Base-by-base conservation (phyloP, 108 stramenopile species). In the Schizochytrium sp. region DNA sequence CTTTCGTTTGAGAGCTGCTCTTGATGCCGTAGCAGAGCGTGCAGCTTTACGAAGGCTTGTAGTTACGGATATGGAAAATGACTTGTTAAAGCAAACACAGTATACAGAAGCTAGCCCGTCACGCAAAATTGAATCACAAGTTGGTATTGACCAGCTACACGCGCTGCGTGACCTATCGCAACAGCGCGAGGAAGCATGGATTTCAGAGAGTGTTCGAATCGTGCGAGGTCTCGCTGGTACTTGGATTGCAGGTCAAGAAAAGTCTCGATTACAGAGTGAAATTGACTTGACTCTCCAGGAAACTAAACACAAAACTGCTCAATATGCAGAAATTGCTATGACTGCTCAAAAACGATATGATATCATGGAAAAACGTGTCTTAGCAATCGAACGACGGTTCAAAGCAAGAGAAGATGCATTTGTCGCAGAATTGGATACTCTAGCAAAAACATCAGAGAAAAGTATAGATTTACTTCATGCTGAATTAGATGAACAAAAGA, bases 181-280 rank as follows among this genome's bases (percentile, higher is more conserved):
- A 28, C 76, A 83, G 76, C 76, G 76, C 47, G 76, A 83, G 55
- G 76, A 49, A 17, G 76, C 76, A 7, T 83, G 76, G 76, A 40
- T 83, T 13, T 28, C 10, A 13, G 76, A 83, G 55, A 55, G 38
- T 55, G 3, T 55, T n/a, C 50, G 53, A 7, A 83, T 83, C 3
- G 50, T 83, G 49, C 76, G 53, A 2, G 76, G 53, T 5, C 50
- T 55, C 28, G 76, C 50, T 10, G 76, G 53, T 10, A 50, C n/a
- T 38, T 83, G 76, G 76, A 83, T 83, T 28, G 76, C 76, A 10
- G 76, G 55, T 10, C 76, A 83, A 40, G 76, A 83, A 55, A 83
- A 83, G 53, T 19, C 47, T 1, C 47, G 76, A 2, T 28, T 83
- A n/a, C 76, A 0, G 12, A n/a, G 28, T 5, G 50, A 55, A 10